Evolutionary conservation across 208 protist species (phyloP).

Genomic region (Entamoeba histolytica): DNA sequence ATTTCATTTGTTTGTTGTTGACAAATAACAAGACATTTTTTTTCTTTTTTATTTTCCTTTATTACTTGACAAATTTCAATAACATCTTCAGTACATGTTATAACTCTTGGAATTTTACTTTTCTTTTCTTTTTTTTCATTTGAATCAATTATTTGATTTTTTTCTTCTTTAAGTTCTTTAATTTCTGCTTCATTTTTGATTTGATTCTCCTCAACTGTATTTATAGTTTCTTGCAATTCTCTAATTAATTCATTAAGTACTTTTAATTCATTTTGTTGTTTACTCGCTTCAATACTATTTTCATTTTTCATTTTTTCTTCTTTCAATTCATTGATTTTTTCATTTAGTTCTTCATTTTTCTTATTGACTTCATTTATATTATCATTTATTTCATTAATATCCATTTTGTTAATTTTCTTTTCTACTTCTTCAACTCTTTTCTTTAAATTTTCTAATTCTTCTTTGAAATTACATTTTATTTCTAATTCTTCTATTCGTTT

Average conservation of each 20-base stretch:
- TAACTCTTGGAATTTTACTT: too few species aligned
- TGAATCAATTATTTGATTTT: background rate
- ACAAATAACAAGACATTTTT: too few species aligned
- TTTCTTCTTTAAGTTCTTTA: background rate
- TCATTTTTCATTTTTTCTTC: background rate
- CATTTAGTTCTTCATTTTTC: background rate
- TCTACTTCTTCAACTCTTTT: background rate
- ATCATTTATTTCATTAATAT: background rate
- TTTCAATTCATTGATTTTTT: background rate
- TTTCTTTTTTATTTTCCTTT: too few species aligned
- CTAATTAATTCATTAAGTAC: too few species aligned
- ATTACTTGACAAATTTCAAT: too few species aligned
- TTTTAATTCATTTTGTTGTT: too few species aligned
- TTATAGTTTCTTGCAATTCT: too few species aligned
- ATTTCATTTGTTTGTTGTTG: too few species aligned
- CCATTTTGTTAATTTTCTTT: background rate
- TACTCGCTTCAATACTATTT: too few species aligned
- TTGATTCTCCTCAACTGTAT: too few species aligned
- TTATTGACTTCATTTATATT: background rate
- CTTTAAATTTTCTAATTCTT: background rate
- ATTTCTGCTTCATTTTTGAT: background rate
- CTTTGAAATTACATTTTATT: background rate
- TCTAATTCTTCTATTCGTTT: background rate
- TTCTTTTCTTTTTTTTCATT: too few species aligned
- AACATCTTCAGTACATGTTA: too few species aligned